A percentile compares a stretch with the other conserved stretches of the same genome.
Evolutionary conservation across 805 yeast species (phyloP).

Genomic region (Saturnispora gosingensis): DNA sequence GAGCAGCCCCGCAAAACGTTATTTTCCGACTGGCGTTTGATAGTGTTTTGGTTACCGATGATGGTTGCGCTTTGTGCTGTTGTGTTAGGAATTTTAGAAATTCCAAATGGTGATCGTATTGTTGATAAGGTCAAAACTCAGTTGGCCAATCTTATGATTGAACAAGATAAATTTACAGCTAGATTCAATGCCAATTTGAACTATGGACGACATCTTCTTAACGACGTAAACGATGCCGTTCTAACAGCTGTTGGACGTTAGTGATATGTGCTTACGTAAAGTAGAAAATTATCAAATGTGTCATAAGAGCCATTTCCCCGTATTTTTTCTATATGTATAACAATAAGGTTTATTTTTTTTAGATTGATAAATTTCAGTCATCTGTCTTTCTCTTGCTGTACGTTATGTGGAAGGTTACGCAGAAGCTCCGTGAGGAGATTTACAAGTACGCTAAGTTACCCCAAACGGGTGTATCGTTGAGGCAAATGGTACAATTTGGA

Average conservation of each 20-base stretch:
- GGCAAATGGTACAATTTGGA: constrained; percentile 91
- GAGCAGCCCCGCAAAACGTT: constrained; percentile 33
- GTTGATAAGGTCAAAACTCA: constrained; percentile 3
- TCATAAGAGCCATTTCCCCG: constrained; percentile 1
- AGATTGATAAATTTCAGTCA: background rate
- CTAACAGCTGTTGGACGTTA: constrained; percentile 28
- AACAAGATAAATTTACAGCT: constrained; percentile 31
- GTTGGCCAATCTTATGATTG: constrained; percentile 39
- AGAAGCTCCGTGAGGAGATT: constrained; percentile 43
- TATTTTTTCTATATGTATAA: background rate
- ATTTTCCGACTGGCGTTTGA: constrained; percentile 70
- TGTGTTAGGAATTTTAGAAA: constrained; percentile 19
- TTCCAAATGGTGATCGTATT: background rate
- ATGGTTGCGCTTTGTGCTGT: constrained; percentile 44
- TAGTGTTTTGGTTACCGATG: constrained; percentile 88
- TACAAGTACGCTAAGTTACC: constrained; percentile 61
- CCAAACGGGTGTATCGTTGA: constrained; percentile 74
- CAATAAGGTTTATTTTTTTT: background rate
- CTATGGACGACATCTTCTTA: constrained; percentile 27
- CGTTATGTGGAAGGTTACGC: constrained; percentile 38
- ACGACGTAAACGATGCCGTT: constrained; percentile 35
- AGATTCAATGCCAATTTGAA: constrained; percentile 28
- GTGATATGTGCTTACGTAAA: constrained; percentile 1
- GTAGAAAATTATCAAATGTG: background rate
- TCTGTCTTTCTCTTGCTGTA: background rate